A percentile compares a stretch with the other conserved stretches of the same genome.
Conservation (phyloP, 768 basidiomycete species). For the Phylloporus sp. region DNA sequence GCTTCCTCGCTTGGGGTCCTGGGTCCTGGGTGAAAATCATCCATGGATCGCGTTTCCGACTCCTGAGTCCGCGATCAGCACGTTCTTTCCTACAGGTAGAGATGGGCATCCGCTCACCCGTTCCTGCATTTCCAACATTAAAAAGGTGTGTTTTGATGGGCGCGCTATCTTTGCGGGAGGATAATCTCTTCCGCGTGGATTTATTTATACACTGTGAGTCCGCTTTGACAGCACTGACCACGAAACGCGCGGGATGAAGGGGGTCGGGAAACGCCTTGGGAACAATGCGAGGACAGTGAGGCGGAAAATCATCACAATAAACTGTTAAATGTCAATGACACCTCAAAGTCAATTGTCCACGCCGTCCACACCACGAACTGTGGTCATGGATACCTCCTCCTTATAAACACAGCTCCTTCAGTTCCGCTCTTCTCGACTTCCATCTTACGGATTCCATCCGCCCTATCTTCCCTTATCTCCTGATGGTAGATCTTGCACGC, state of each 20-base stretch:
- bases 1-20: neutral
- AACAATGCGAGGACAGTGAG: slow-evolving; percentile 18
- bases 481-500: slow-evolving; percentile 26
- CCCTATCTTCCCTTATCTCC: slow-evolving; percentile 28
- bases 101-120: slow-evolving; percentile 17
- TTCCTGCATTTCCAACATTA: slow-evolving; percentile 19
- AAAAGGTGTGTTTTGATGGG: slow-evolving; percentile 24
- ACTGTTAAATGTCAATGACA: slow-evolving; percentile 20
- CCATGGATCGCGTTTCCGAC: slow-evolving; percentile 8
- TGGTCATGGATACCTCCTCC: slow-evolving; percentile 21
- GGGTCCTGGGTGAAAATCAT: slow-evolving; percentile 10
- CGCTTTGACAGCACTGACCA: too few relatives aligned
- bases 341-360: slow-evolving; percentile 21
- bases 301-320: slow-evolving; percentile 11
- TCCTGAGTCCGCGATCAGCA: slow-evolving; percentile 24
- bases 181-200: slow-evolving; percentile 7
- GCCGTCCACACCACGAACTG: slow-evolving; percentile 23
- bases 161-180: slow-evolving; percentile 9
- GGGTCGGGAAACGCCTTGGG: slow-evolving; percentile 5
- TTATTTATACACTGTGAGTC: slow-evolving; percentile 15
- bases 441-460: slow-evolving; percentile 21
- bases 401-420: slow-evolving; percentile 24
- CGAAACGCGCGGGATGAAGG: too few relatives aligned
- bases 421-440: slow-evolving; percentile 29
- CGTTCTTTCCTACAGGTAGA: slow-evolving; percentile 19